Base-by-base conservation (phyloP, 1,284 basidiomycete species). In the Cronartium ribicola region DNA sequence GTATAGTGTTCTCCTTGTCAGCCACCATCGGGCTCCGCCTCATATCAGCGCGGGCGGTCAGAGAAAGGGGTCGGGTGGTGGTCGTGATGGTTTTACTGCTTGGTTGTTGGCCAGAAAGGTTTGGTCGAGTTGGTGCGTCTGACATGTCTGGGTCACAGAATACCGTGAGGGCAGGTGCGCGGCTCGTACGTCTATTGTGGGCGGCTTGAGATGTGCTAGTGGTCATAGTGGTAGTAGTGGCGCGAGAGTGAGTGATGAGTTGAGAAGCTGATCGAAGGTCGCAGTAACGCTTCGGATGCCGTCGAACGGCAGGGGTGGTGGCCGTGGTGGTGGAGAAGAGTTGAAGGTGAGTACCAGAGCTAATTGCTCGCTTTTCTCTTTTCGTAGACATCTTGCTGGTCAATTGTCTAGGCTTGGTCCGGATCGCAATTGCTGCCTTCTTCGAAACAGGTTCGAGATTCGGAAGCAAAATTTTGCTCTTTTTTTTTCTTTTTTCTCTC, bases 281-380 rank as follows among this genome's bases (percentile, higher is more conserved):
- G 22, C 48, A 51, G 48, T 51, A 51, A 17, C 48, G 48, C 48
- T 51, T 51, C 5, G 48, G 48, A 51, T 51, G 48, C 22, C 48
- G 48, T 51, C 48, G 48, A 51, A 20, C 48, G 13, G 48, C 22
- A 51, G 48, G 17, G 22, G 17, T 51, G 22, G 48, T 51, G 17
- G 48, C 17, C 22, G 22, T 17, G 17, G 48, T 51, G 17, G 48
- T 17, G 22, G 48, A 17, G 48, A 51, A 51, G 48, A 51, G 48
- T 14, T 51, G 48, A 14, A 20, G 22, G 11, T 51, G 17, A 17
- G 11, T 17, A 14, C 48, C 22, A 20, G 48, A 14, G 17, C 48
- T 14, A 17, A 20, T 17, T 14, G 17, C 48, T 5, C 17, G 17
- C 48, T 51, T 51, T 20, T 51, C 48, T 51, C 48, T 51, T 51